Evolutionary conservation across 1,284 basidiomycete genomes (phyloP).

Genomic region (Lentinula novae-zelandiae): DNA sequence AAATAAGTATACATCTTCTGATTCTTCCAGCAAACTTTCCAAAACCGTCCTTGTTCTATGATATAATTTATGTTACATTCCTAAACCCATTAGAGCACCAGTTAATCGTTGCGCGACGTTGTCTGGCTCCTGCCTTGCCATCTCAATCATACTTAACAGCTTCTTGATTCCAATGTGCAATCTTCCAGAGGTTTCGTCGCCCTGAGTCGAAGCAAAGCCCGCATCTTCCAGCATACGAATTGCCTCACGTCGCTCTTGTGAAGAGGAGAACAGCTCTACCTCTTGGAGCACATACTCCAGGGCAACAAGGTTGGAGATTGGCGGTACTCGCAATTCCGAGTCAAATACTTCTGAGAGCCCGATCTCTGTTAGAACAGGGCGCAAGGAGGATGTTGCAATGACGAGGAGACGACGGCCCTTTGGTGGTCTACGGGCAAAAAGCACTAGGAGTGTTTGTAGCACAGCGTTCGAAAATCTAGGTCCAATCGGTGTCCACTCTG

Average conservation of each 20-base stretch:
- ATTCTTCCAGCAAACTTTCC: background rate
- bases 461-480: constrained; percentile 95
- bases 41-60: background rate
- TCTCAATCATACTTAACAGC: constrained; percentile 89
- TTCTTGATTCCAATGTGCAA: constrained; percentile 94
- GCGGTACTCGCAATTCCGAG: constrained; percentile 82
- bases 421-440: constrained; percentile 88
- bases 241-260: constrained; percentile 57
- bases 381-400: constrained; percentile 90
- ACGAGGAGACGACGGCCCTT: constrained; percentile 94
- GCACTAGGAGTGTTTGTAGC: constrained; percentile 87
- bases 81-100: constrained; percentile 63
- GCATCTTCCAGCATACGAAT: constrained; percentile 73
- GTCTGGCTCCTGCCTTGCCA: constrained; percentile 93
- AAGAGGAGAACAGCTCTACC: constrained; percentile 71
- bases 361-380: constrained; percentile 86
- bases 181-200: constrained; percentile 38
- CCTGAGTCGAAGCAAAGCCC: constrained; percentile 57
- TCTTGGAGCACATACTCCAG: constrained; percentile 83
- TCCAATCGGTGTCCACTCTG: constrained; percentile 98
- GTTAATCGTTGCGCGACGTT: constrained; percentile 74
- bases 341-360: constrained; percentile 90
- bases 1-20: background rate
- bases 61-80: constrained; percentile 31
- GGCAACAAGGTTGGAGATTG: constrained; percentile 71